phyloP scores from a whole-genome alignment of 345 rosid species.

The Citrus reticulata region DNA sequence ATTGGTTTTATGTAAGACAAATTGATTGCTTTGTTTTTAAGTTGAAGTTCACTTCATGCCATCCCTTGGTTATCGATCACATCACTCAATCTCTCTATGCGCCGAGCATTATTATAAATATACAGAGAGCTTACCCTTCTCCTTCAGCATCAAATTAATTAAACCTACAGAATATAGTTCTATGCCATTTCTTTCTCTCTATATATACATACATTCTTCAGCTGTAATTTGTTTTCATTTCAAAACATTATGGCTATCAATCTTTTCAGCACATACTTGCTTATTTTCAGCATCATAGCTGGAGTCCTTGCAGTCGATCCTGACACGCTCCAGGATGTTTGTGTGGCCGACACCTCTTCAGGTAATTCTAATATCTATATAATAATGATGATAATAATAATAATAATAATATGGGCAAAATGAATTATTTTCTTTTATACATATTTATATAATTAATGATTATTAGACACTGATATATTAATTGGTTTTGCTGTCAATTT shows the following conservation, averaged over 20 bases:
- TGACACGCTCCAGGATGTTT: constrained; percentile 66
- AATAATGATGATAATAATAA: too few relatives aligned
- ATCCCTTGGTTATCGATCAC: constrained; percentile 5
- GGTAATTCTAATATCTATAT: constrained; percentile 8
- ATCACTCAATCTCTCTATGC: neutral
- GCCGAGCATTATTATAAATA: neutral
- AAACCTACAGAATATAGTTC: too few relatives aligned
- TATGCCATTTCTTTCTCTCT: too few relatives aligned
- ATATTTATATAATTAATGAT: too few relatives aligned
- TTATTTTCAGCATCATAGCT: constrained; percentile 17
- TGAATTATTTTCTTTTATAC: too few relatives aligned
- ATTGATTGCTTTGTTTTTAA: constrained; percentile 39
- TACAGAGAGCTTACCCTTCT: too few relatives aligned
- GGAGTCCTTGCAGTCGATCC: constrained; percentile 45
- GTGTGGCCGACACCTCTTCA: constrained; percentile 46
- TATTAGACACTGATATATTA: too few relatives aligned
- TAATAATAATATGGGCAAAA: too few relatives aligned
- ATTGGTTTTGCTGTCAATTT: neutral
- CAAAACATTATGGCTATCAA: neutral
- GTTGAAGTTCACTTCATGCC: constrained; percentile 18
- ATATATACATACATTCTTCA: too few relatives aligned
- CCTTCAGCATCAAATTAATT: neutral
- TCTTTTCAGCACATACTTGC: constrained; percentile 9
- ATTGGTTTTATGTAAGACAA: neutral
- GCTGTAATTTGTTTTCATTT: neutral